A percentile compares a stretch with the other conserved stretches of the same genome.
Conservation (phyloP, 2,329 filamentous ascomycete genomes). For the Fusarium anthophilum region DNA sequence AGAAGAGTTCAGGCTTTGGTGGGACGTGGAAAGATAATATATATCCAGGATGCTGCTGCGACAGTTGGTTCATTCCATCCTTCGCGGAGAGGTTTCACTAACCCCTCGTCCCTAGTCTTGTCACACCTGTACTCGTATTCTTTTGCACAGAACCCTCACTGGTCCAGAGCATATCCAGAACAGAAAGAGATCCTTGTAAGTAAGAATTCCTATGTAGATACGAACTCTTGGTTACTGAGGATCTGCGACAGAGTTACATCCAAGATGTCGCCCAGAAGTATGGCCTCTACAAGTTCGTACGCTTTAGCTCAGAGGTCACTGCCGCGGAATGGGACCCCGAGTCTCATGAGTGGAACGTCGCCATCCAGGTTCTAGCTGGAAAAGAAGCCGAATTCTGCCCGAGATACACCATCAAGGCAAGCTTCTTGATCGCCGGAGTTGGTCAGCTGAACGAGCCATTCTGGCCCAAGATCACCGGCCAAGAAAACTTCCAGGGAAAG, state of each 20-base stretch:
- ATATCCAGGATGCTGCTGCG: background rate
- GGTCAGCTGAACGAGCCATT: background rate
- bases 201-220: fast-evolving
- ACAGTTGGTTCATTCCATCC: background rate
- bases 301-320: background rate
- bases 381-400: background rate
- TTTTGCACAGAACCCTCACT: background rate
- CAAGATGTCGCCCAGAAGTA: background rate
- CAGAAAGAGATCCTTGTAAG: background rate
- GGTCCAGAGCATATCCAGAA: background rate
- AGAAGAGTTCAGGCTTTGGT: background rate
- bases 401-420: background rate
- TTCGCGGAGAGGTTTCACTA: fast-evolving
- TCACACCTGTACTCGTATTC: background rate
- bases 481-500: background rate
- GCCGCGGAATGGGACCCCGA: background rate
- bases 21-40: background rate
- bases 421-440: background rate
- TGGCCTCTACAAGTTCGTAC: background rate
- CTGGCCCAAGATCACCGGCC: background rate
- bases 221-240: background rate
- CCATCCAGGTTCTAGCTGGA: background rate
- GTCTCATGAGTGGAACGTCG: background rate
- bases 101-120: fast-evolving
- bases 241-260: background rate